Evolutionary conservation across 2,329 filamentous ascomycete species (phyloP).

Genomic region (Exophiala bonariae): DNA sequence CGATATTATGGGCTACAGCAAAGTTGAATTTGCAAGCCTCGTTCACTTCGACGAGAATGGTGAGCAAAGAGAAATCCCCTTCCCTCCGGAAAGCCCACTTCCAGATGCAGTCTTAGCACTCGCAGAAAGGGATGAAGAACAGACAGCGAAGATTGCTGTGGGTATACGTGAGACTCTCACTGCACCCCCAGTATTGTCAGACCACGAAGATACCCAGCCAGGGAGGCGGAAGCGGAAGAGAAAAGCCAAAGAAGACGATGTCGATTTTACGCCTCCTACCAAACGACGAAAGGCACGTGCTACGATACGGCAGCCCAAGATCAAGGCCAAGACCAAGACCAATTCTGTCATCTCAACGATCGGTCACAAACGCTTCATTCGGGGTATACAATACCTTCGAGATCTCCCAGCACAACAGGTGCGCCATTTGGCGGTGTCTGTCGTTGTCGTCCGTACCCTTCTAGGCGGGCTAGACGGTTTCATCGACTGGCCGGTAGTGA

Average conservation of each 20-base stretch:
- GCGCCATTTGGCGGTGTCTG: constrained; percentile 41
- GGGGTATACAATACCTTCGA: constrained; percentile 15
- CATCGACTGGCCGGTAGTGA: constrained; percentile 48
- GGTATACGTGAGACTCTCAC: neutral
- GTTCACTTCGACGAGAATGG: constrained; percentile 15
- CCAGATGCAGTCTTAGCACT: constrained; percentile 15
- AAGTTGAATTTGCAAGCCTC: constrained; percentile 7
- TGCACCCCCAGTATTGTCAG: neutral
- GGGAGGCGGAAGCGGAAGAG: constrained; percentile 11
- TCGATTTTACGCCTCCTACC: constrained; percentile 6
- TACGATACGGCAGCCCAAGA: too few relatives aligned
- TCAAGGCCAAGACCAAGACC: too few relatives aligned
- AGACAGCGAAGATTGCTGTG: constrained; percentile 4
- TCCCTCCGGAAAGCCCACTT: constrained; percentile 17
- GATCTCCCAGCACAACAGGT: constrained; percentile 15
- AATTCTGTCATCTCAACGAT: too few relatives aligned
- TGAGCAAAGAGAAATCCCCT: constrained; percentile 12
- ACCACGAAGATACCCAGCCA: neutral
- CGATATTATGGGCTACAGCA: neutral
- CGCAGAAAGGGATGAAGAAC: neutral
- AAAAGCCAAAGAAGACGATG: constrained; percentile 11
- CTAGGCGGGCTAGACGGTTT: constrained; percentile 44
- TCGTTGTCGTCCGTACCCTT: constrained; percentile 45
- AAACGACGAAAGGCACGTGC: constrained; percentile 12
- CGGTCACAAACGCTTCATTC: neutral